phyloP scores from a whole-genome alignment of 1,284 basidiomycete species.

The Peniophora sp. region DNA sequence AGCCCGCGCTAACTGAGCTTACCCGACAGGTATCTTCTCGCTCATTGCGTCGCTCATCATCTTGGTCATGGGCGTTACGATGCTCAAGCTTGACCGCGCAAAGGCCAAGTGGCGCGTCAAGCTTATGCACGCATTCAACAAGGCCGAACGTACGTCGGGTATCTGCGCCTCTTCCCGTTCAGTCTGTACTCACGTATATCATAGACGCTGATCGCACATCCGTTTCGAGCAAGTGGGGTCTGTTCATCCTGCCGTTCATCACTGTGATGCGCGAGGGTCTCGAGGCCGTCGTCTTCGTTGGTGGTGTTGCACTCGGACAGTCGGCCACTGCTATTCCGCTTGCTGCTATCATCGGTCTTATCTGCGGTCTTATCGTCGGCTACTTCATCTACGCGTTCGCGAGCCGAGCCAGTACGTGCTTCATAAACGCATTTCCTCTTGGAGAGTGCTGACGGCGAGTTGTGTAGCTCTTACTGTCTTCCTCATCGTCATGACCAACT shows the following conservation, averaged over 20 bases:
- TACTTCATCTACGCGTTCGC: conserved; percentile 72
- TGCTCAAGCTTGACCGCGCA: conserved; percentile 56
- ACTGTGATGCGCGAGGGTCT: conserved; percentile 90
- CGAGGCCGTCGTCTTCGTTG: conserved; percentile 90
- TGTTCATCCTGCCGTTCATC: conserved; percentile 84
- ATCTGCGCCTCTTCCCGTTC: too few relatives aligned
- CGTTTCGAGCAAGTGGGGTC: conserved; percentile 67
- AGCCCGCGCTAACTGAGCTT: conserved; percentile 1
- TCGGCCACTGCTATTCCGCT: conserved; percentile 81
- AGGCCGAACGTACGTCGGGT: conserved; percentile 30
- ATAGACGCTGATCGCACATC: conserved; percentile 34
- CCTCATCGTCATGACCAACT: conserved; percentile 82
- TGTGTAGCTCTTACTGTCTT: conserved; percentile 67
- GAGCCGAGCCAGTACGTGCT: conserved; percentile 53
- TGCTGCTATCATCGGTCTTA: conserved; percentile 76
- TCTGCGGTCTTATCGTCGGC: conserved; percentile 66
- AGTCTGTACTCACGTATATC: not conserved
- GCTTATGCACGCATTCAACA: conserved; percentile 72
- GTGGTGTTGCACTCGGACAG: conserved; percentile 82
- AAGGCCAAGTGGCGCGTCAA: conserved; percentile 89
- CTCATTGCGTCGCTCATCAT: conserved; percentile 81
- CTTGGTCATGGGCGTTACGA: conserved; percentile 33
- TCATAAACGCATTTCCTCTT: too few relatives aligned
- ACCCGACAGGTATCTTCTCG: conserved; percentile 61
- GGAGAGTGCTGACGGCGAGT: conserved; percentile 1